A percentile compares a stretch with the other conserved stretches of the same genome.
Conservation (phyloP, 768 basidiomycete genomes). For the Pulveroboletus sp. region DNA sequence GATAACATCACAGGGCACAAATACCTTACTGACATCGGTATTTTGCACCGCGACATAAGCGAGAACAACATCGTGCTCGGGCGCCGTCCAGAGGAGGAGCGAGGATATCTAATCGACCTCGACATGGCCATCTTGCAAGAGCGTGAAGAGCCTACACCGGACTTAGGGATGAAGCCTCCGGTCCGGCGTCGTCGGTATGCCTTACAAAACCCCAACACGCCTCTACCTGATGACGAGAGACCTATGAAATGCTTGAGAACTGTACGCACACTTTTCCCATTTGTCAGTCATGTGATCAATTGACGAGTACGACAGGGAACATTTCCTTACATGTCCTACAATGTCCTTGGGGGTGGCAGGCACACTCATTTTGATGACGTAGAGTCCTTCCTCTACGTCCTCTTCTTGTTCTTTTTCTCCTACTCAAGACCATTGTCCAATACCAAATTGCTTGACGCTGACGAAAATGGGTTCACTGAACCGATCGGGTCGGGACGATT, state of each 20-base stretch:
- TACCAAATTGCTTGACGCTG: background rate
- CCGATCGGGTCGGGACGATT: background rate
- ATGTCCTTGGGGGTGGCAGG: background rate
- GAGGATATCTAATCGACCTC: slow-evolving; percentile 31
- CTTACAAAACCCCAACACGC: too few relatives aligned
- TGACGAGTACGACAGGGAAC: too few relatives aligned
- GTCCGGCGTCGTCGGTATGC: too few relatives aligned
- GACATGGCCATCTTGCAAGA: slow-evolving; percentile 14
- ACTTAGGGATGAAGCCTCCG: too few relatives aligned
- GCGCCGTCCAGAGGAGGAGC: slow-evolving; percentile 1
- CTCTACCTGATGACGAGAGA: background rate
- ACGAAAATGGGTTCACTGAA: background rate
- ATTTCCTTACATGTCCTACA: slow-evolving; percentile 10
- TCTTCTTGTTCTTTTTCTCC: slow-evolving; percentile 12
- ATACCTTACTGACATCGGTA: background rate
- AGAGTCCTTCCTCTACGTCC: slow-evolving; percentile 14
- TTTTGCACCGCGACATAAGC: background rate
- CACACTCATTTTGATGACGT: slow-evolving; percentile 12
- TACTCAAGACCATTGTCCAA: too few relatives aligned
- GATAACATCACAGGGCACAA: background rate
- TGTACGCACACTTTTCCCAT: background rate
- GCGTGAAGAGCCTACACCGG: too few relatives aligned
- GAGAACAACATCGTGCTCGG: slow-evolving; percentile 27
- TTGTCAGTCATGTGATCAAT: too few relatives aligned
- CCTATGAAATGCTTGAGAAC: background rate